phyloP scores from a whole-genome alignment of 345 rosid species.

The Lepidium aucheri region DNA sequence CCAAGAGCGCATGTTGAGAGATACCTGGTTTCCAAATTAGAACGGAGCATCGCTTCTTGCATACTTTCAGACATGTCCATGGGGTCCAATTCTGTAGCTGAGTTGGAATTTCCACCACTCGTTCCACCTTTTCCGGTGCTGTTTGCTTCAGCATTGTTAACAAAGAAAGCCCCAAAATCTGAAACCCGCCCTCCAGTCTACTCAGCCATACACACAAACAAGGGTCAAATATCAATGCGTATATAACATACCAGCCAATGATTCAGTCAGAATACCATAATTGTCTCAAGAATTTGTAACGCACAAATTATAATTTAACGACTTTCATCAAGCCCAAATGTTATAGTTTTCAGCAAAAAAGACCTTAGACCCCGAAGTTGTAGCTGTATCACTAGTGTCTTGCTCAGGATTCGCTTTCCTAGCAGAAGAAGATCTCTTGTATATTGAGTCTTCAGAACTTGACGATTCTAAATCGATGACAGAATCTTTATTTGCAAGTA shows the following conservation, averaged over 20 bases:
- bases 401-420: conserved; percentile 39
- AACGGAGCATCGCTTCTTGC: conserved; percentile 97
- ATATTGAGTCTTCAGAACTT: conserved; percentile 49
- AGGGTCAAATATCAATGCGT: neutral
- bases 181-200: conserved; percentile 59
- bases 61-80: conserved; percentile 98
- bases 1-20: neutral
- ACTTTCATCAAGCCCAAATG: neutral
- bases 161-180: conserved; percentile 79
- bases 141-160: conserved; percentile 49
- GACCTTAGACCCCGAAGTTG: conserved; percentile 47
- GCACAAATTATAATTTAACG: neutral
- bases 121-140: conserved; percentile 44
- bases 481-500: conserved; percentile 46
- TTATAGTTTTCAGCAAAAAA: neutral
- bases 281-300: neutral
- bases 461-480: conserved; percentile 74
- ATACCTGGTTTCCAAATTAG: conserved; percentile 92
- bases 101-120: conserved; percentile 36
- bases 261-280: neutral
- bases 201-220: conserved; percentile 23
- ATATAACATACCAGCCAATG: neutral
- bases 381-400: conserved; percentile 69
- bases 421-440: conserved; percentile 41
- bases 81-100: conserved; percentile 52